Base-by-base conservation (phyloP, 345 rosid genomes). In the Erucastrum elatum region DNA sequence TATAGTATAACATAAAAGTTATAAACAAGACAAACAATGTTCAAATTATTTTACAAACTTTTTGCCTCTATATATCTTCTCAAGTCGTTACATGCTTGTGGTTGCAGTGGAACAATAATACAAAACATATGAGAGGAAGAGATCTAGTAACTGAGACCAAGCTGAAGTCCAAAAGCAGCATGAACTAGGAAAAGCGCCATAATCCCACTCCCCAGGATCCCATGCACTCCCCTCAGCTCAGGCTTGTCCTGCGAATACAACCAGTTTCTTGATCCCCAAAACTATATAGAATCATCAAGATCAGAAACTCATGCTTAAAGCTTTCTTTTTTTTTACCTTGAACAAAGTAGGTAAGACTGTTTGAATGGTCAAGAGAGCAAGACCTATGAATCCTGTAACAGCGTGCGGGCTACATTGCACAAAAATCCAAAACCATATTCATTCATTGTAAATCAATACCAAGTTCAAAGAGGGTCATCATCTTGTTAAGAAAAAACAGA, bases 171-270 rank as follows among this genome's bases (percentile, higher is more conserved):
- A 16, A 95, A 81, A 25, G 87, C 87, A 41, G 91, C 87, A 82
- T 91, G 98, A 80, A 94, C 34, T 39, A 93, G 88, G 76, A 95
- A 95, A 41, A 92, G 72, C 2, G 90, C 84, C 98, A 91, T 95
- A 76, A 95, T 95, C 62, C 98, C 96, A 12, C 99, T 95, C 49
- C 98, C 98, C 49, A 95, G 82, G 29, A 95, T 77, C 77, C 97
- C 97, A 67, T 95, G 98, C 44, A 89, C 94, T 66, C 83, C 91
- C 81, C 99, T 78, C 75, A 92, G 53, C 74, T 86, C 94, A 0
- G 99, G 98, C 37, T 92, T 94, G 10, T 87, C 92, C 97, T 94
- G 87, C 76, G 66, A 4, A 81, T 16, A n/a, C 56, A 75, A 27
- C 1, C 0, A 65, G 13, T 10, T 72, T 66, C 64, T 37, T 68